Percentiles rank a stretch among this genome's conserved stretches.
phyloP scores from a whole-genome alignment of 164 flowering plant genomes.

The Vitis vinifera region DNA sequence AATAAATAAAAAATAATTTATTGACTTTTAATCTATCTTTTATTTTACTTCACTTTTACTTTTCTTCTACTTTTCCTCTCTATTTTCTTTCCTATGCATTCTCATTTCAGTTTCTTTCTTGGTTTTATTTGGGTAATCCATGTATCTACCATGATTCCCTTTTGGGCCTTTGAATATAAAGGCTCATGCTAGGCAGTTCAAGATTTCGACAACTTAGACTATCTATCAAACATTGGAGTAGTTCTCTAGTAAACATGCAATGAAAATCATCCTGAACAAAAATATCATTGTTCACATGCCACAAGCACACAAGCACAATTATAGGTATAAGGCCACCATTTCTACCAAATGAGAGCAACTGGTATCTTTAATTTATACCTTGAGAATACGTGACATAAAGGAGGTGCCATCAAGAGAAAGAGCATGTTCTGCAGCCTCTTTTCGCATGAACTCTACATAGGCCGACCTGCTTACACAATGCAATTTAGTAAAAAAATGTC shows the following conservation, averaged over 20 bases:
- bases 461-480: slow-evolving; percentile 64
- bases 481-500: slow-evolving; percentile 1
- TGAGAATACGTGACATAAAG: slow-evolving; percentile 91
- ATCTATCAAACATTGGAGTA: neutral
- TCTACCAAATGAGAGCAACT: neutral
- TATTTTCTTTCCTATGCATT: too few species aligned
- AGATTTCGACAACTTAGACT: neutral
- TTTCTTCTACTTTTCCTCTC: too few species aligned
- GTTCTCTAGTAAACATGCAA: neutral
- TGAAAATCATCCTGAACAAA: neutral
- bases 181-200: neutral
- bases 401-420: slow-evolving; percentile 86
- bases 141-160: too few species aligned
- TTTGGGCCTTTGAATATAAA: too few species aligned
- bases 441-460: slow-evolving; percentile 78
- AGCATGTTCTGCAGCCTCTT: slow-evolving; percentile 87
- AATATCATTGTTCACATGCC: neutral
- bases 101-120: too few species aligned
- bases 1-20: too few species aligned
- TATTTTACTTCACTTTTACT: too few species aligned
- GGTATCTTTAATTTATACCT: slow-evolving; percentile 44
- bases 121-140: too few species aligned
- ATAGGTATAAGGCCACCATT: neutral
- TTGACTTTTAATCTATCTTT: too few species aligned
- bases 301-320: neutral